Conservation (phyloP, 306 rosid species). For the Rosa persica region DNA sequence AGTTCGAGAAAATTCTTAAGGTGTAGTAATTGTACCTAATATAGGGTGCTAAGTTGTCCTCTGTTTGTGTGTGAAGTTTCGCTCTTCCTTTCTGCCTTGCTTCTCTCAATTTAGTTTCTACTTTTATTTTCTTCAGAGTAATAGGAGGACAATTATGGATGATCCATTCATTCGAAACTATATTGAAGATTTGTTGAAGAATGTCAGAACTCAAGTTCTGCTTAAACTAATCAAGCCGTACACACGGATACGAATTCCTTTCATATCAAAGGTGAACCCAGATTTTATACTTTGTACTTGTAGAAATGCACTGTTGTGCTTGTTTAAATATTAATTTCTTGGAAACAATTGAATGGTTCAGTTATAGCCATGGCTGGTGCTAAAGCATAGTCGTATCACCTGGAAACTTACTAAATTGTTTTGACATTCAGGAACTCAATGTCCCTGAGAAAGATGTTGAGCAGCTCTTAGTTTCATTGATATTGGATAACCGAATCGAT, state of each 20-base stretch:
- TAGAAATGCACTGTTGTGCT: background rate
- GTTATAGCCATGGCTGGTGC: background rate
- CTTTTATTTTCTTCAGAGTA: constrained; percentile 37
- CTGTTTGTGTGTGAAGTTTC: background rate
- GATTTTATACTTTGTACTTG: background rate
- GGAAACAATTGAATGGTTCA: background rate
- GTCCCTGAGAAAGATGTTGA: constrained; percentile 57
- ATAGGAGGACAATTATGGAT: constrained; percentile 94
- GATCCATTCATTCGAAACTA: constrained; percentile 91
- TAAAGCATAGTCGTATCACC: background rate
- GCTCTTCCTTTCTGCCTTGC: background rate
- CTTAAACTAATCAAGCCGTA: constrained; percentile 96
- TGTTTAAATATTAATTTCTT: background rate
- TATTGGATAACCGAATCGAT: constrained; percentile 89
- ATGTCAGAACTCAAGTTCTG: constrained; percentile 91
- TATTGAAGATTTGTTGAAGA: constrained; percentile 92
- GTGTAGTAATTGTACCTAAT: constrained; percentile 32
- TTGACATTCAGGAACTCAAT: constrained; percentile 40
- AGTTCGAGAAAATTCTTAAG: constrained; percentile 93
- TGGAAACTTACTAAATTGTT: background rate
- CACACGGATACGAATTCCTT: constrained; percentile 91
- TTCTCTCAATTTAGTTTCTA: background rate
- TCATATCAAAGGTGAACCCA: constrained; percentile 73
- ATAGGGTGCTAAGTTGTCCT: background rate
- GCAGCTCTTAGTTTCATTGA: constrained; percentile 51